Evolutionary conservation across 176 grass and related monocot genomes (phyloP).

Genomic region (Aegilops umbellulata): DNA sequence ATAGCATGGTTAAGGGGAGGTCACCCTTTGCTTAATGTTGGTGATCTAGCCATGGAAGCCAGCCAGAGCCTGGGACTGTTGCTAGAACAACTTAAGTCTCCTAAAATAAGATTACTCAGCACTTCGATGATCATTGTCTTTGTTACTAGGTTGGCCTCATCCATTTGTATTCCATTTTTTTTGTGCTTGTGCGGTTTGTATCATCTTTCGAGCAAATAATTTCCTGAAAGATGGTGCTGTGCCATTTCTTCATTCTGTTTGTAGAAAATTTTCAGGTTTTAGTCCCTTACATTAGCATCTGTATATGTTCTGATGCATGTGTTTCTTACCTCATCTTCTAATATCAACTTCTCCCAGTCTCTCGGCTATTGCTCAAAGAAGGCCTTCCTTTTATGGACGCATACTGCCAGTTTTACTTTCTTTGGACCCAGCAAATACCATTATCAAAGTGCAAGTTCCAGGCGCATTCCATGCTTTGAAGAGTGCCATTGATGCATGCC

Average conservation of each 20-base stretch:
- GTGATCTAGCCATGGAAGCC: constrained; percentile 89
- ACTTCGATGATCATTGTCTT: constrained; percentile 91
- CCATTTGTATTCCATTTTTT: background rate
- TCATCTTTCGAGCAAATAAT: background rate
- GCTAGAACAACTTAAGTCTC: constrained; percentile 84
- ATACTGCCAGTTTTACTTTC: constrained; percentile 89
- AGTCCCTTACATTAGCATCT: background rate
- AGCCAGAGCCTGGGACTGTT: constrained; percentile 87
- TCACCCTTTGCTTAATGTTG: constrained; percentile 80
- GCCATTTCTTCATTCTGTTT: background rate
- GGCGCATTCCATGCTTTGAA: constrained; percentile 86
- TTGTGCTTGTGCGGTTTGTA: constrained; percentile 12
- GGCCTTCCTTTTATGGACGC: constrained; percentile 93
- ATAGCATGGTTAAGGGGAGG: constrained; percentile 90
- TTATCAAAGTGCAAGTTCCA: constrained; percentile 63
- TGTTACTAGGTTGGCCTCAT: constrained; percentile 66
- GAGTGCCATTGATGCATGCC: constrained; percentile 74
- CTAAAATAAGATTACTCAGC: constrained; percentile 80
- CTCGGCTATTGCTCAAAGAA: constrained; percentile 85
- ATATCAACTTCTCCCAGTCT: constrained; percentile 59
- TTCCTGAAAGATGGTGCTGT: background rate
- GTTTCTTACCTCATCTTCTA: background rate
- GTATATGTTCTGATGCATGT: background rate
- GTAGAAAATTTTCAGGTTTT: background rate
- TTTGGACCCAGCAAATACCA: constrained; percentile 80